Percentiles rank a stretch among this genome's conserved stretches.
phyloP scores from a whole-genome alignment of 805 yeast genomes.

The Saccharomycopsis synnaedendra region DNA sequence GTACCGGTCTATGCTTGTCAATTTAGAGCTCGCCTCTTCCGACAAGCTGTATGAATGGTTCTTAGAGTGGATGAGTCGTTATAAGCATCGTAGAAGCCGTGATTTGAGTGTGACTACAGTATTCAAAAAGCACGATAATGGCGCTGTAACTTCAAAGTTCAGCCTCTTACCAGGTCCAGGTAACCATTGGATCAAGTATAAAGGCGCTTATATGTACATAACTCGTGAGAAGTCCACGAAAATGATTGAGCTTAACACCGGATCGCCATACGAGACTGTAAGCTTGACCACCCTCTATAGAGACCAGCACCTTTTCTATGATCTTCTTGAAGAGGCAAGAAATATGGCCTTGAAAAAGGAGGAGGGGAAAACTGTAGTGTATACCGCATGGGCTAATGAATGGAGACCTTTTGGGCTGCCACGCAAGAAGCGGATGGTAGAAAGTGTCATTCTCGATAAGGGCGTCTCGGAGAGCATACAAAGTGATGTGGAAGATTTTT shows the following conservation, averaged over 20 bases:
- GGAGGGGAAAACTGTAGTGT: slow-evolving; percentile 90
- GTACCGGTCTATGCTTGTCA: slow-evolving; percentile 79
- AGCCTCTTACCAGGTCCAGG: slow-evolving; percentile 97
- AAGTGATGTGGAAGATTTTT: slow-evolving; percentile 68
- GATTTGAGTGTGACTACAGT: slow-evolving; percentile 86
- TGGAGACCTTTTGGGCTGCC: slow-evolving; percentile 99
- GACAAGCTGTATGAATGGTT: slow-evolving; percentile 95
- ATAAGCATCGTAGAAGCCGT: slow-evolving; percentile 63
- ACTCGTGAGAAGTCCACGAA: slow-evolving; percentile 86
- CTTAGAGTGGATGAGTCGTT: slow-evolving; percentile 87
- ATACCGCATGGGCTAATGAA: slow-evolving; percentile 95
- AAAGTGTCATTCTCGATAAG: slow-evolving; percentile 75
- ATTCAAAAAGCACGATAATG: slow-evolving; percentile 83
- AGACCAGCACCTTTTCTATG: slow-evolving; percentile 60
- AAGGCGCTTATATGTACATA: slow-evolving; percentile 80
- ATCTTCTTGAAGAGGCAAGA: slow-evolving; percentile 76
- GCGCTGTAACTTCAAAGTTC: slow-evolving; percentile 78
- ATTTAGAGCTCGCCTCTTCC: slow-evolving; percentile 84
- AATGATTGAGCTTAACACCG: slow-evolving; percentile 77
- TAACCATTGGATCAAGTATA: slow-evolving; percentile 73
- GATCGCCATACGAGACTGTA: slow-evolving; percentile 95
- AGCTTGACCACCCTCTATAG: slow-evolving; percentile 81
- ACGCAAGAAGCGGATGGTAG: slow-evolving; percentile 70
- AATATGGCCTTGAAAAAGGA: slow-evolving; percentile 65
- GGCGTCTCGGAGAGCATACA: slow-evolving; percentile 59